Percentiles rank a stretch among this genome's conserved stretches.
Evolutionary conservation across 1,139 yeast species (phyloP).

Genomic region (Magnusiomyces clavatus): DNA sequence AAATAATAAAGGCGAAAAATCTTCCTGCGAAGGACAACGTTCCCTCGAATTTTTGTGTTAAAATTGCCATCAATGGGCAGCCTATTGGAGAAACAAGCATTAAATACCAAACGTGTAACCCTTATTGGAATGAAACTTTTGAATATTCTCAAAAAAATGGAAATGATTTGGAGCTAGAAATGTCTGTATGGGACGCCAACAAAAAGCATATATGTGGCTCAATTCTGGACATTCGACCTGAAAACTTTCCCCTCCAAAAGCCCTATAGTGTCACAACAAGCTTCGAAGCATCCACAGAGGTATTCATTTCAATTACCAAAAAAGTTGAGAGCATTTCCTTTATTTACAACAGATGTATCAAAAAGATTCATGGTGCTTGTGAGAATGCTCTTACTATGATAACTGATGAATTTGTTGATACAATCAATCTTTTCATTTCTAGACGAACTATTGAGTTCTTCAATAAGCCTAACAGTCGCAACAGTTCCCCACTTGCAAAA

Average conservation of each 20-base stretch:
- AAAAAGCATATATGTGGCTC: constrained; percentile 1
- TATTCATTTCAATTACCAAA: background rate
- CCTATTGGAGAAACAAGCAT: constrained; percentile 62
- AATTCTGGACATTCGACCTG: background rate
- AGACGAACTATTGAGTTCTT: background rate
- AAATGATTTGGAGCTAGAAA: background rate
- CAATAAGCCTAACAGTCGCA: background rate
- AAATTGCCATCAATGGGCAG: constrained; percentile 52
- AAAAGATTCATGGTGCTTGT: background rate
- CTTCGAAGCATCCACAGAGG: background rate
- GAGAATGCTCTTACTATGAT: background rate
- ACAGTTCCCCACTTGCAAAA: background rate
- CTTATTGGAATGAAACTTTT: constrained; percentile 65
- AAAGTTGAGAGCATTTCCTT: constrained; percentile 1
- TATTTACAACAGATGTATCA: constrained; percentile 5
- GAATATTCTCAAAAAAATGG: background rate
- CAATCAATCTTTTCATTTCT: constrained; percentile 3
- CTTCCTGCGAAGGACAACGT: constrained; percentile 77
- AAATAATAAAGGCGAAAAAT: constrained; percentile 49
- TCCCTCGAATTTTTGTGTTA: constrained; percentile 76
- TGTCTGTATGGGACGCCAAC: constrained; percentile 4
- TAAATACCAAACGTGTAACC: constrained; percentile 70
- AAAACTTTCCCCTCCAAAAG: background rate
- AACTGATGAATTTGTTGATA: background rate
- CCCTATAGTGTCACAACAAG: background rate